Percentiles rank a stretch among this genome's conserved stretches.
Conservation (phyloP, 2,329 filamentous ascomycete species). For the Pestalotiopsis sp. region DNA sequence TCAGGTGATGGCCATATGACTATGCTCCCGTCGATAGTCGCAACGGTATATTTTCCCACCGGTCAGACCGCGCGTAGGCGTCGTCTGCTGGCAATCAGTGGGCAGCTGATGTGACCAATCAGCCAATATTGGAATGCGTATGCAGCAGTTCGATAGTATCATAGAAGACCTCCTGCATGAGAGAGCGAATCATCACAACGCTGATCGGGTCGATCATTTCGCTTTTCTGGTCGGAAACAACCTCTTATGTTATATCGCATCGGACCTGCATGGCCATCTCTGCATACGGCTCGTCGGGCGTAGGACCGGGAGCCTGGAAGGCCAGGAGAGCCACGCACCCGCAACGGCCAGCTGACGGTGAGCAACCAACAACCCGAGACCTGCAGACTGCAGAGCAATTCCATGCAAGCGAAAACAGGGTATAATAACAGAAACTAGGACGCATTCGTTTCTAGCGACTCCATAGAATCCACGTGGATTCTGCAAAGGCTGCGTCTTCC, state of each 20-base stretch:
- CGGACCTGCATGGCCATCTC: not conserved
- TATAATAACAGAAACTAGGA: not conserved
- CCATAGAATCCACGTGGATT: not conserved
- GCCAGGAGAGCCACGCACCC: not conserved
- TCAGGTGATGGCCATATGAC: not conserved
- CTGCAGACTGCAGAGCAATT: not conserved
- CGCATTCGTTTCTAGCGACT: not conserved
- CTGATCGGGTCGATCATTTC: not conserved
- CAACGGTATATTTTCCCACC: not conserved
- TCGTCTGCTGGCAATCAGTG: not conserved
- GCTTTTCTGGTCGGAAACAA: not conserved
- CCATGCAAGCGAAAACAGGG: not conserved
- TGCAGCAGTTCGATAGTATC: not conserved
- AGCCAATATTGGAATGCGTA: not conserved
- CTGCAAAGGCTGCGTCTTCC: not conserved
- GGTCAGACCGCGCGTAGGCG: not conserved
- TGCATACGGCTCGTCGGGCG: not conserved
- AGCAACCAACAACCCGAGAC: not conserved
- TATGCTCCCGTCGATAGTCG: not conserved
- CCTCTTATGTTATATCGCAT: not conserved
- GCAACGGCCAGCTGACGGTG: not conserved
- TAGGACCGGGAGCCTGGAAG: not conserved
- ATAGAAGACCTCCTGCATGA: not conserved
- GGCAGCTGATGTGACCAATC: not conserved
- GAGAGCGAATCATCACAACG: not conserved